Conservation (phyloP, 2,329 filamentous ascomycete species). For the Alternaria alternata region DNA sequence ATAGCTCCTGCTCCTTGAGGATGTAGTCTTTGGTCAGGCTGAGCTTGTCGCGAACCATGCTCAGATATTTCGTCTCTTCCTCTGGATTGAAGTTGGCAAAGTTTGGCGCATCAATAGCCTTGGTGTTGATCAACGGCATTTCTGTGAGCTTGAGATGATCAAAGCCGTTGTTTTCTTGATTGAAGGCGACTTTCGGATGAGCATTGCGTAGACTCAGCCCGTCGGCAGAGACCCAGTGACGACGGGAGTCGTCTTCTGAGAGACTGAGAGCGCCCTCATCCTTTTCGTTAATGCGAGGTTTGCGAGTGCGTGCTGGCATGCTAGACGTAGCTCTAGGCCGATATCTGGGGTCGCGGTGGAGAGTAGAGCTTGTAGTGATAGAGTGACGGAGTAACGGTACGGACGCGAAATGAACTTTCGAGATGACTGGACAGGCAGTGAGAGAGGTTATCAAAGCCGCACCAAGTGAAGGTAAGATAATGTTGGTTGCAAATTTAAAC, state of each 20-base stretch:
- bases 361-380: not conserved
- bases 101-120: not conserved
- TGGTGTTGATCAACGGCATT: not conserved
- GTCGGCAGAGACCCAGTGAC: constrained; percentile 1
- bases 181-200: not conserved
- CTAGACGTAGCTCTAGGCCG: not conserved
- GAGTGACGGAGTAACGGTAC: not conserved
- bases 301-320: not conserved
- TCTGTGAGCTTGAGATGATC: not conserved
- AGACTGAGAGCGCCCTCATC: not conserved
- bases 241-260: not conserved
- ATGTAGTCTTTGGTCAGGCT: not conserved
- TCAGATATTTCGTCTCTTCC: not conserved
- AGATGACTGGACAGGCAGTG: not conserved
- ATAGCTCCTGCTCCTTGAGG: not conserved
- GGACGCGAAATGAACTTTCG: not conserved
- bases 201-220: not conserved
- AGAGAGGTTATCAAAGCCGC: not conserved
- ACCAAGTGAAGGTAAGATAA: not conserved
- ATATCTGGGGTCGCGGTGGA: not conserved
- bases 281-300: not conserved
- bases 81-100: not conserved
- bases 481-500: not conserved
- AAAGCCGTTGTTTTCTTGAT: constrained; percentile 7
- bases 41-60: not conserved